Evolutionary conservation across 495 filamentous ascomycete species (phyloP), one percentile per base, ranked within the genome.

Genomic region (Penicillium cataractarum): DNA sequence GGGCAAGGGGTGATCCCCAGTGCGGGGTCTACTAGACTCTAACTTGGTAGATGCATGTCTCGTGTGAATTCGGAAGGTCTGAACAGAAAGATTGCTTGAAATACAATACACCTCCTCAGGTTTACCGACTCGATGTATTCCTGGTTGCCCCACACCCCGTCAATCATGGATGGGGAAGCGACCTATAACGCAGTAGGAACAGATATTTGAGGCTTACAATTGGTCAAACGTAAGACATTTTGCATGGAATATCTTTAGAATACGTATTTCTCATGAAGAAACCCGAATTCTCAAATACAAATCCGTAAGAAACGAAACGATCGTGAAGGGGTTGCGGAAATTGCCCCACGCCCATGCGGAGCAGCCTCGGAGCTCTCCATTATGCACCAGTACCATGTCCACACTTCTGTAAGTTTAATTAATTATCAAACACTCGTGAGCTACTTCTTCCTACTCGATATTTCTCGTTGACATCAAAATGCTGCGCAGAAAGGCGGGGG

Each of bases 401-500:
- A 31, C 17, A 15, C 27, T 32, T 57, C 55, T 33, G 55, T 3
- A 57, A 24, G 10, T n/a, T n/a, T 33, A 10, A 31, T 48, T 33
- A 40, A 48, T n/a, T 12, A 48, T 15, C n/a, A 32, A 29, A n/a
- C 29, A 4, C 24, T 42, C 13, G 24, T 27, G 31, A 22, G 4
- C 26, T 13, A 24, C 22, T 40, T 10, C 22, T 27, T 37, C 24
- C 6, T 21, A 3, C 1, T 15, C 4, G 21, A 56, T 0, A 44
- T 4, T 39, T 9, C 13, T 17, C 7, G 2, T 8, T 17, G 31
- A 55, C 1, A 3, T 6, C 5, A 65, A 46, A 3, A 72, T 72
- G 69, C 58, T 72, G 22, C 52, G 49, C 21, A 58, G 64, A 59
- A 55, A 55, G 10, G 64, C 64, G 29, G 61, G 62, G 12, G 59